Evolutionary conservation across 139 green algal genomes (phyloP), one percentile per base, ranked within the genome.

Genomic region (Gonium pectorale): DNA sequence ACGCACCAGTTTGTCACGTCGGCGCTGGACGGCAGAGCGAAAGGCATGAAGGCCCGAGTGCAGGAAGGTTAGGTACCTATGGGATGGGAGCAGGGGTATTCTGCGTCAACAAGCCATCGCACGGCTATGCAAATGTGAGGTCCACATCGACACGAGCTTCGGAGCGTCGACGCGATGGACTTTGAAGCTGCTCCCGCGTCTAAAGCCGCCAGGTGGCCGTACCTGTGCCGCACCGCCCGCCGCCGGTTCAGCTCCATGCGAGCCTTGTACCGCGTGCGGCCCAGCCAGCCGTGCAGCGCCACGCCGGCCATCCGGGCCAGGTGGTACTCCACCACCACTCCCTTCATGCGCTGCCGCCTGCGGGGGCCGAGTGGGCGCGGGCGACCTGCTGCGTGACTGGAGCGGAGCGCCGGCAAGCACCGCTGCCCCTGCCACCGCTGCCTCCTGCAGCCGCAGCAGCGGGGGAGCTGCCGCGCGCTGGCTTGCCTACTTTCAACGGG

Each of bases 31-130:
- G 0, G 70, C 64, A 2, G 24, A 5, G 2, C 15, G 29, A 17
- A 91, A 75, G 5, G 78, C 87, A 4, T 5, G 15, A 60, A 88
- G 54, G 38, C 82, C 87, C 5, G 15, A 13, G 5, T 67, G 77
- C 51, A 91, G 82, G 17, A 88, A 22, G 1, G 49, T 43, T 35
- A 90, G 46, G 68, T 87, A 87, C 74, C 86, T 90, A 52, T 38
- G 33, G 35, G n/a, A n/a, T n/a, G n/a, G n/a, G n/a, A n/a, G n/a
- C n/a, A n/a, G n/a, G n/a, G n/a, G n/a, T n/a, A n/a, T n/a, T n/a
- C n/a, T n/a, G n/a, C n/a, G n/a, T n/a, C n/a, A n/a, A n/a, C n/a
- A n/a, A n/a, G n/a, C n/a, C n/a, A n/a, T n/a, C n/a, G n/a, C n/a
- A n/a, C n/a, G n/a, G n/a, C n/a, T n/a, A n/a, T n/a, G n/a, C n/a